Base-by-base conservation (phyloP, 495 filamentous ascomycete genomes). In the Halenospora varia region DNA sequence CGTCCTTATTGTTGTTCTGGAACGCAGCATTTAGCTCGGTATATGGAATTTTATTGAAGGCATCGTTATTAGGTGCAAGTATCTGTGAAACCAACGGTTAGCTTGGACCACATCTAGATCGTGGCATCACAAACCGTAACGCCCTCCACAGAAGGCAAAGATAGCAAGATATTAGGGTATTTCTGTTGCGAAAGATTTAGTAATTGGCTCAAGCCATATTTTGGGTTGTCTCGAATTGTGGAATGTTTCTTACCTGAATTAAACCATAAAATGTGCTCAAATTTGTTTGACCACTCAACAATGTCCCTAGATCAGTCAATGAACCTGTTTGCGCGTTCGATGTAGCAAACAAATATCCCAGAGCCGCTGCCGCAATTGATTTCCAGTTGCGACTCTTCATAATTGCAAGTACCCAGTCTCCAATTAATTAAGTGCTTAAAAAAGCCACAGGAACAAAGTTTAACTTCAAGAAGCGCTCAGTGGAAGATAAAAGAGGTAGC, bases 61-160 rank as follows among this genome's bases (percentile, higher is more conserved):
- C 85, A 23, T 77, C 67, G 65, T 89, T 83, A 68, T 68, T 77
- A 0, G 87, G 86, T 0, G 86, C 86, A 9, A 89, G 70, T 49
- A 88, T 72, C 64, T 66, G n/a, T n/a, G 26, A 3, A 47, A 20
- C 19, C 23, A 4, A 8, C 24, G 10, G 25, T 53, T 55, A 20
- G 39, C 24, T 49, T 24, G 25, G n/a, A 24, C 9, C 20, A 29
- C 19, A 20, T 54, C 10, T 24, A 25, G 22, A 26, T 9, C 11
- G 19, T n/a, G 2, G 42, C 11, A 40, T 39, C 25, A 62, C 64
- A 24, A 59, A 73, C 71, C 9, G 71, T 73, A 15, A 73, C 65
- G 22, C 71, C 71, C 3, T 56, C 42, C 20, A 60, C 62, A 50
- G 59, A 68, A 4, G 67, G 69, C 18, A 73, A 52, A 52, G 70